phyloP scores from a whole-genome alignment of 1,284 basidiomycete genomes.

The Gymnopus androsaceus region DNA sequence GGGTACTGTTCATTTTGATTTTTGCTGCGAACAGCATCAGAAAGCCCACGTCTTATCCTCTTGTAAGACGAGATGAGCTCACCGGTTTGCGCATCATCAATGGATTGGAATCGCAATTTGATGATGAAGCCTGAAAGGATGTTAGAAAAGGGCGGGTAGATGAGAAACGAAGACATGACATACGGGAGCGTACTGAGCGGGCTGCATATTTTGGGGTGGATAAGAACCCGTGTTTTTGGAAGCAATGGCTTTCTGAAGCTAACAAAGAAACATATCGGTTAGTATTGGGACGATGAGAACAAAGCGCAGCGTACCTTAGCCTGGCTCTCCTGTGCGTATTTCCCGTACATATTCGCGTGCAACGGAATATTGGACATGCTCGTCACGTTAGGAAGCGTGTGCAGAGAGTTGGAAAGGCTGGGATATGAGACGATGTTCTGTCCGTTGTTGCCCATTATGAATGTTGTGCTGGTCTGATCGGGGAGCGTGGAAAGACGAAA shows the following conservation, averaged over 20 bases:
- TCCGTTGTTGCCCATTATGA: conserved; percentile 32
- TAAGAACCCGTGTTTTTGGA: no score
- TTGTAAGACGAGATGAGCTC: conserved; percentile 23
- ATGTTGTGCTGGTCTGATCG: conserved; percentile 10
- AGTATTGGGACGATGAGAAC: conserved; percentile 8
- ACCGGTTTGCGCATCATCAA: conserved; percentile 59
- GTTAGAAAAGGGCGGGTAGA: conserved; percentile 2
- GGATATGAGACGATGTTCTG: conserved; percentile 68
- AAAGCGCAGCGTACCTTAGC: conserved; percentile 55
- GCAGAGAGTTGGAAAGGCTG: conserved; percentile 64
- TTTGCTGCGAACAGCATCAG: conserved; percentile 28
- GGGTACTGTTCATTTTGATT: conserved; percentile 34
- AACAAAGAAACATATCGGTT: conserved; percentile 4
- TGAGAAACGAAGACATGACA: not conserved
- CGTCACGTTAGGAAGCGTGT: conserved; percentile 67
- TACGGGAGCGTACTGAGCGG: conserved; percentile 10
- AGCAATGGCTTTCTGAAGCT: conserved; percentile 54
- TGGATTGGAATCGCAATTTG: conserved; percentile 42
- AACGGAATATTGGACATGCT: conserved; percentile 63
- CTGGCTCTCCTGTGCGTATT: conserved; percentile 67
- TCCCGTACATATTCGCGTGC: conserved; percentile 69
- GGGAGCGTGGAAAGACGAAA: not conserved
- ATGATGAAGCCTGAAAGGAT: conserved; percentile 37
- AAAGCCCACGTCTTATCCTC: not conserved
- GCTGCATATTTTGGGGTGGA: no score